Percentiles rank a stretch among this genome's conserved stretches.
Conservation (phyloP, 176 grass and related monocot genomes). For the Thinopyrum elongatum region DNA sequence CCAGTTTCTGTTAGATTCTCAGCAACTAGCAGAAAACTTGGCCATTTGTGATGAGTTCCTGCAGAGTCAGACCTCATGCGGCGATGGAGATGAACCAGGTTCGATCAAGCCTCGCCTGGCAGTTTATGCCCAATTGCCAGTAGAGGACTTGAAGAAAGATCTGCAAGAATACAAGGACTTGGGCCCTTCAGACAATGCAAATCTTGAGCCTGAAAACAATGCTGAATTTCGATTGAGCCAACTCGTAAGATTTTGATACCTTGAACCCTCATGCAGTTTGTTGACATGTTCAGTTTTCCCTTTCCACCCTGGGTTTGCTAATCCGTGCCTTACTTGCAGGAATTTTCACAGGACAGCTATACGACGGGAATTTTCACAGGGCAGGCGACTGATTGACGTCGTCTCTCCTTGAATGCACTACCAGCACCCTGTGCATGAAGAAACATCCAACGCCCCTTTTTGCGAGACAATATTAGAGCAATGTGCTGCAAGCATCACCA, state of each 20-base stretch:
- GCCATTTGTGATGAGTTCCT: slow-evolving; percentile 83
- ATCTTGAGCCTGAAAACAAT: slow-evolving; percentile 44
- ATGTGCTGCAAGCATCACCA: not conserved
- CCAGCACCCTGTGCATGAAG: slow-evolving; percentile 34
- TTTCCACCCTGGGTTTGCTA: not conserved
- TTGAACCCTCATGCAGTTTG: not conserved
- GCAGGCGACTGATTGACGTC: slow-evolving; percentile 40
- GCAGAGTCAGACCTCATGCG: slow-evolving; percentile 74
- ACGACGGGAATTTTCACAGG: slow-evolving; percentile 54
- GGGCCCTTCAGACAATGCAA: slow-evolving; percentile 27
- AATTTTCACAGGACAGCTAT: slow-evolving; percentile 81
- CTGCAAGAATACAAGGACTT: slow-evolving; percentile 67
- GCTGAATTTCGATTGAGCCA: slow-evolving; percentile 78
- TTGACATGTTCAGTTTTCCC: not conserved
- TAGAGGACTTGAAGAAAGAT: slow-evolving; percentile 81
- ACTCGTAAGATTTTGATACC: slow-evolving; percentile 44
- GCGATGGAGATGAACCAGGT: slow-evolving; percentile 43
- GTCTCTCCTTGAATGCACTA: not conserved
- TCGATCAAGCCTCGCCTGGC: slow-evolving; percentile 37
- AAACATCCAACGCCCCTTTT: slow-evolving; percentile 18
- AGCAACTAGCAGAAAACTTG: slow-evolving; percentile 76
- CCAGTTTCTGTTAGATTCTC: slow-evolving; percentile 73
- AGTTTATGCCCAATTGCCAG: slow-evolving; percentile 59
- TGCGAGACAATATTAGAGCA: not conserved
- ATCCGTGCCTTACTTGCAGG: slow-evolving; percentile 21